A percentile compares a stretch with the other conserved stretches of the same genome.
These are phyloP conservation scores for Rubus parviflorus DNA, from an alignment of 306 rosid genomes.

Conservation along the genomic window DNA sequence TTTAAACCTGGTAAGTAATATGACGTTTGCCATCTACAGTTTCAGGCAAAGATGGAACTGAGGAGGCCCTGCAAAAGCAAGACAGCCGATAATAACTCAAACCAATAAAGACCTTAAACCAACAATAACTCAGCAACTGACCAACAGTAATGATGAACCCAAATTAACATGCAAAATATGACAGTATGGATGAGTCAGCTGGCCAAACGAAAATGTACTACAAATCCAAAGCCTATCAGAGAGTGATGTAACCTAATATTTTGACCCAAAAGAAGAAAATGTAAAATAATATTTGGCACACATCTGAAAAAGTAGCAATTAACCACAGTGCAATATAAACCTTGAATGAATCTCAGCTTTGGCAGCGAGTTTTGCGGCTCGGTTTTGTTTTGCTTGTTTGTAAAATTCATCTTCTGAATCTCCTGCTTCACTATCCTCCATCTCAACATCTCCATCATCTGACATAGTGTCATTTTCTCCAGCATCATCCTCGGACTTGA, in stretches of 20 bases:
- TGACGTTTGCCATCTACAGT: slow-evolving; percentile 71
- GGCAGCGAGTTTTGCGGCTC: slow-evolving; percentile 64
- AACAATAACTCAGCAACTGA: background rate
- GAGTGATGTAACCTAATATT: background rate
- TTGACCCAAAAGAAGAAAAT: background rate
- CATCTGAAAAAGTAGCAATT: background rate
- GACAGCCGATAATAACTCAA: background rate
- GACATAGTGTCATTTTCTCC: slow-evolving; percentile 34
- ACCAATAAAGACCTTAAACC: background rate
- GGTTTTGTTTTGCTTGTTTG: slow-evolving; percentile 51
- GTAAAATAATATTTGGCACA: background rate
- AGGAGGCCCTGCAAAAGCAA: slow-evolving; percentile 42
- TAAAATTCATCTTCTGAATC: slow-evolving; percentile 72
- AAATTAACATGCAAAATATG: background rate
- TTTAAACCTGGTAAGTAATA: slow-evolving; percentile 56
- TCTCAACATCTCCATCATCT: slow-evolving; percentile 32
- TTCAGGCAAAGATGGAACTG: slow-evolving; percentile 46
- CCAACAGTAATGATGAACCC: background rate
- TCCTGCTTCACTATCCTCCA: slow-evolving; percentile 41
- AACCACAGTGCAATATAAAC: slow-evolving; percentile 30
- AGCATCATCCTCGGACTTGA: slow-evolving; percentile 45
- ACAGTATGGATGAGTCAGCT: background rate
- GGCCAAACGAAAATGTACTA: background rate
- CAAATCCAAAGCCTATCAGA: background rate
- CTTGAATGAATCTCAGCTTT: slow-evolving; percentile 57